These are phyloP conservation scores for Trametes cubensis DNA, from an alignment of 768 basidiomycete species.

Conservation along the genomic window DNA sequence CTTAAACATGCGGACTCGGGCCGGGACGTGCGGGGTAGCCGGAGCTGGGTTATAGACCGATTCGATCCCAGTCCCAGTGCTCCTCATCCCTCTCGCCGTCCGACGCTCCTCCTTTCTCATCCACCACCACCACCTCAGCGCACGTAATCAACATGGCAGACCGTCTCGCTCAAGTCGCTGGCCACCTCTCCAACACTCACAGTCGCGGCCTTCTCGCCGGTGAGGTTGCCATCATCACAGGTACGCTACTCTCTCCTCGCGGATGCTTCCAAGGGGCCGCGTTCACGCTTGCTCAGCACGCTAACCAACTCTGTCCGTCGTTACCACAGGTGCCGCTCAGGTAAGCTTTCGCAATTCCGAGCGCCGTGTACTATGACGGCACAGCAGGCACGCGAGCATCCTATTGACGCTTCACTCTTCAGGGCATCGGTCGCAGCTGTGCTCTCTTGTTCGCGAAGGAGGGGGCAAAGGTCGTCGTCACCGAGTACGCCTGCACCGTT, in stretches of 20 bases:
- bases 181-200: constrained; percentile 59
- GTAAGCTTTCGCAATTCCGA: constrained; percentile 36
- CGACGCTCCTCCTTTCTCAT: constrained; percentile 5
- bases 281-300: constrained; percentile 3
- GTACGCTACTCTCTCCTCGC: constrained; percentile 37
- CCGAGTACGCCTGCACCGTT: constrained; percentile 56
- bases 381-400: constrained; percentile 1
- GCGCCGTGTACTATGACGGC: constrained; percentile 18
- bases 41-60: background rate
- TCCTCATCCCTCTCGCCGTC: background rate
- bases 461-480: constrained; percentile 84
- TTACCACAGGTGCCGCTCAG: constrained; percentile 68
- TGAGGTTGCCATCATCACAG: constrained; percentile 86
- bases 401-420: constrained; percentile 1
- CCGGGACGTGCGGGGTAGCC: constrained; percentile 24
- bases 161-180: constrained; percentile 66
- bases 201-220: constrained; percentile 64
- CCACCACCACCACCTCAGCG: constrained; percentile 7
- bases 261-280: background rate
- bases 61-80: no score
- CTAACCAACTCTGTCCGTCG: constrained; percentile 12
- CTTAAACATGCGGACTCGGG: constrained; percentile 21
- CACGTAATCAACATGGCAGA: constrained; percentile 30
- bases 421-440: constrained; percentile 80
- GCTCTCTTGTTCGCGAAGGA: constrained; percentile 82